Evolutionary conservation across 2,329 filamentous ascomycete species (phyloP).

Genomic region (Cladosporium sp.): DNA sequence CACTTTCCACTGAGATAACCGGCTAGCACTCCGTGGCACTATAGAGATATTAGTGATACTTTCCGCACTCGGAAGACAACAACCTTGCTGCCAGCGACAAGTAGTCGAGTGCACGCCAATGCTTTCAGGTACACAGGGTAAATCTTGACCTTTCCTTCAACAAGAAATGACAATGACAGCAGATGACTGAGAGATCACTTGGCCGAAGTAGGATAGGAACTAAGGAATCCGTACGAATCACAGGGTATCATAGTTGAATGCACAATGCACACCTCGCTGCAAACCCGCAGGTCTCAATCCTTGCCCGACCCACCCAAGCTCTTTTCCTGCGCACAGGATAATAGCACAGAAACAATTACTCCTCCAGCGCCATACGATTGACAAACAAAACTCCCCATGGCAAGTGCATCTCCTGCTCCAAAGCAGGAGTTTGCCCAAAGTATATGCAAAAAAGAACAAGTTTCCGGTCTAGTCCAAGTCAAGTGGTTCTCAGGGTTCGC

Average conservation of each 20-base stretch:
- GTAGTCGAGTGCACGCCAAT: no score
- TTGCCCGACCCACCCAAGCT: background rate
- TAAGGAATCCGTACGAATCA: slow-evolving; percentile 4
- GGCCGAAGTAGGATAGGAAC: background rate
- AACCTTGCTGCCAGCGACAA: no score
- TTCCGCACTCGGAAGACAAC: no score
- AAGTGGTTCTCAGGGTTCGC: background rate
- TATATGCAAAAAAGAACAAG: slow-evolving; percentile 1
- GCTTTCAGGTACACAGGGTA: no score
- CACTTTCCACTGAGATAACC: no score
- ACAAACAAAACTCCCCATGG: background rate
- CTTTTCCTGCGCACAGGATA: background rate
- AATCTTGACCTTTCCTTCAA: no score
- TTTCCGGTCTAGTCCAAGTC: background rate
- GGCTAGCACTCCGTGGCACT: no score
- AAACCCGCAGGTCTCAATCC: background rate
- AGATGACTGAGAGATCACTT: no score
- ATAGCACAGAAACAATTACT: background rate
- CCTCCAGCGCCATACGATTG: slow-evolving; percentile 4
- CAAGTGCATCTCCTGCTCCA: background rate
- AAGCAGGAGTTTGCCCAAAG: background rate
- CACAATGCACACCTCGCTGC: background rate
- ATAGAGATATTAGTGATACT: no score
- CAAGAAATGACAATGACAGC: no score
- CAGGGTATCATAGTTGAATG: slow-evolving; percentile 10